Percentiles rank a stretch among this genome's conserved stretches.
Conservation (phyloP, 1,284 basidiomycete genomes). For the Mycosarcoma mackinlayi region DNA sequence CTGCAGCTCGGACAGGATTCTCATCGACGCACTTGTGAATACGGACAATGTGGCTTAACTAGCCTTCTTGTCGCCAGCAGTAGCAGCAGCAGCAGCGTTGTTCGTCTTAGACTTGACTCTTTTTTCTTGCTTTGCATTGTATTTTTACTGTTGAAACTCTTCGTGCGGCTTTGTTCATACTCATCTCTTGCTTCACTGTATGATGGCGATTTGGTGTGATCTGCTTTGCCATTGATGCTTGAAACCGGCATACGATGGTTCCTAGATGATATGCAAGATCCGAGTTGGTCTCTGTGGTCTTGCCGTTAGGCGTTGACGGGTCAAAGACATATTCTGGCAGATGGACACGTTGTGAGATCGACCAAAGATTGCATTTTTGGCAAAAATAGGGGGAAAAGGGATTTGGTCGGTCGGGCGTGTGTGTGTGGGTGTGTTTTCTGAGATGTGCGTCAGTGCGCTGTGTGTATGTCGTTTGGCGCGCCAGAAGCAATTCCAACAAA, state of each 20-base stretch:
- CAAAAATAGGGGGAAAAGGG: background rate
- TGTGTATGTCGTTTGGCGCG: background rate
- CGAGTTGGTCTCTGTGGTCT: too few relatives aligned
- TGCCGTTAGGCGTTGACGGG: too few relatives aligned
- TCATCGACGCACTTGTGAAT: conserved; percentile 37
- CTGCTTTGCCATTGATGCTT: too few relatives aligned
- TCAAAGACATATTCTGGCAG: too few relatives aligned
- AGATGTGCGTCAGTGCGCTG: background rate
- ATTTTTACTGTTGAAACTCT: background rate
- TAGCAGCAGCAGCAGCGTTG: background rate
- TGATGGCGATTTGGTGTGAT: too few relatives aligned
- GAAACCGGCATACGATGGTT: too few relatives aligned
- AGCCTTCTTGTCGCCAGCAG: background rate
- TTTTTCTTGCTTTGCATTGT: background rate
- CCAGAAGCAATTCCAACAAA: background rate
- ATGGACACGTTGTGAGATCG: conserved; percentile 2
- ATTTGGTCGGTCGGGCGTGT: background rate
- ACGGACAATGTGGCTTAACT: conserved; percentile 15
- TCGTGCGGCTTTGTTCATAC: background rate
- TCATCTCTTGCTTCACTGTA: background rate
- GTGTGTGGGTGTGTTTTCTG: background rate
- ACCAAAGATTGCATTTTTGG: background rate
- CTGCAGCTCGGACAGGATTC: conserved; percentile 19
- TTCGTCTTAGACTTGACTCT: too few relatives aligned
- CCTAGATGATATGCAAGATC: too few relatives aligned